Evolutionary conservation across 2,329 filamentous ascomycete genomes (phyloP).

Genomic region (Pseudopithomyces maydicus): DNA sequence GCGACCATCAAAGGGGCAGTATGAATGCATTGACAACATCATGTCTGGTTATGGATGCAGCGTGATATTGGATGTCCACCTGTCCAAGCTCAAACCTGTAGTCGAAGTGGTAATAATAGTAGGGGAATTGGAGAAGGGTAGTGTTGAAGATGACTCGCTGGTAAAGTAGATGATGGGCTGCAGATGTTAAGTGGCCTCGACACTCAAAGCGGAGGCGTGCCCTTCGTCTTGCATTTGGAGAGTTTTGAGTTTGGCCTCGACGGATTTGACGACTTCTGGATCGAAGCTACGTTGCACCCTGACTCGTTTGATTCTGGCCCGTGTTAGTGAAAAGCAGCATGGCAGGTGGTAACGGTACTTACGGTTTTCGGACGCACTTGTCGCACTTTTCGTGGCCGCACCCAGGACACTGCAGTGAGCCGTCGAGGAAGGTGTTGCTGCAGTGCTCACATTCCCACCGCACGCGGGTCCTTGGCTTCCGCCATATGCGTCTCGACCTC

Average conservation of each 20-base stretch:
- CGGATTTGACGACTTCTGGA: constrained; percentile 61
- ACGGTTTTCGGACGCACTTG: constrained; percentile 61
- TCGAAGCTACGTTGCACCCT: constrained; percentile 62
- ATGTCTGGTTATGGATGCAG: constrained; percentile 7
- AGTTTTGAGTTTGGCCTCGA: constrained; percentile 60
- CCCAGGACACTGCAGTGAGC: constrained; percentile 61
- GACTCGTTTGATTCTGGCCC: constrained; percentile 59
- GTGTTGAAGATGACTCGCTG: constrained; percentile 5
- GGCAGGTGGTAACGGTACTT: constrained; percentile 23
- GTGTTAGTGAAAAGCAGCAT: constrained; percentile 12
- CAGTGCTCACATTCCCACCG: constrained; percentile 66
- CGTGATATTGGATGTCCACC: background rate
- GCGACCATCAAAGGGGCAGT: constrained; percentile 5
- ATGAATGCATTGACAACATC: constrained; percentile 11
- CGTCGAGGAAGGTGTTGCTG: constrained; percentile 61
- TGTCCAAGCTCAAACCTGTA: background rate
- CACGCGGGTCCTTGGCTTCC: constrained; percentile 51
- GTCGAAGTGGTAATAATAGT: background rate
- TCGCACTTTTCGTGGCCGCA: constrained; percentile 67
- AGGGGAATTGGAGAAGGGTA: constrained; percentile 8
- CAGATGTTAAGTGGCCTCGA: constrained; percentile 5
- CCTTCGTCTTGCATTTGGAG: constrained; percentile 34
- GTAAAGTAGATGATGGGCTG: constrained; percentile 6
- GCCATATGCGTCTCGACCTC: constrained; percentile 45
- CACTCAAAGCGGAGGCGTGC: background rate